Base-by-base conservation (phyloP, 2,329 filamentous ascomycete species). In the Biscogniauxia marginata region DNA sequence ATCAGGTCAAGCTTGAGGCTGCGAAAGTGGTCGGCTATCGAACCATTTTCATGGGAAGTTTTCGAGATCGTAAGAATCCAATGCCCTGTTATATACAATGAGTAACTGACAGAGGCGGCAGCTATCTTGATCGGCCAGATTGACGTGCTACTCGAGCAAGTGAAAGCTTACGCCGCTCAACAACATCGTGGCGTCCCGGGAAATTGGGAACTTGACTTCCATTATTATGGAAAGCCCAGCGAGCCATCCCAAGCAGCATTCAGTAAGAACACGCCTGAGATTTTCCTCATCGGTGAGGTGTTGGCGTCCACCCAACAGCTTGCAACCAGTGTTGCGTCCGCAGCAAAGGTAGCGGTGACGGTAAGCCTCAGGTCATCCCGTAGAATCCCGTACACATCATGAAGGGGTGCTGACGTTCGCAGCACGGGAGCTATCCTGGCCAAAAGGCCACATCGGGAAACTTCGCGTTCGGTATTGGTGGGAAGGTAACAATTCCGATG, bases 401-500 rank as follows among this genome's bases (percentile, higher is more conserved):
- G 9, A 13, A 52, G 7, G 5, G 24, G 24, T 60, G 49, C 62
- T 43, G 23, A 55, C 30, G 20, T 8, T 22, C 9, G 8, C 25
- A 67, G 49, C 81, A 84, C 58, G 75, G 69, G 0, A 71, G 76
- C 0, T 84, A 84, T 53, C 67, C 71, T 0, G 74, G 75, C 0
- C 80, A 84, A 62, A 76, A 78, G n/a, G 80, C 79, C 0, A 84
- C 79, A 0, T 71, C 75, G 0, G 82, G 81, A 0, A 83, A 83
- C 56, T 76, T 84, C 46, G 79, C 75, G 0, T 74, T 74, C 30
- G 74, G 73, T 1, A 73, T 75, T n/a, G 73, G 73, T 24, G 72
- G 72, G 0, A 72, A 73, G 24, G 63, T 65, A 30, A 69, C 73
- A 16, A 73, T 74, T 18, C 63, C 72, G 8, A 61, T 73, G 22